phyloP scores from a whole-genome alignment of 2,329 filamentous ascomycete genomes.

The Dactylellina cionopaga region DNA sequence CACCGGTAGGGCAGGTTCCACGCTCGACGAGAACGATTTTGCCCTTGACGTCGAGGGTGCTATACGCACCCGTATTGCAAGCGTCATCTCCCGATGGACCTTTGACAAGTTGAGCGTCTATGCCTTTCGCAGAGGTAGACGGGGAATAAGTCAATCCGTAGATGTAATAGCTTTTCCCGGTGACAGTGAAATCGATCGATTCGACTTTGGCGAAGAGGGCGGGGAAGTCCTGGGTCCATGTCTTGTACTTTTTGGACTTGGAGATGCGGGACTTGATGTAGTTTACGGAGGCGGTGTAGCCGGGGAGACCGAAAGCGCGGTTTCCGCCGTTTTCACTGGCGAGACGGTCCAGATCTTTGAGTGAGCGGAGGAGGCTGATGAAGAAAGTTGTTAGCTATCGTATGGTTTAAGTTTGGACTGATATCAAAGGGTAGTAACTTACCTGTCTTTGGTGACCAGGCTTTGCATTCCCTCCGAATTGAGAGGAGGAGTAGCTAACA shows the following conservation, averaged over 20 bases:
- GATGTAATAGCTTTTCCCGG: slow-evolving; percentile 60
- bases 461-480: slow-evolving; percentile 61
- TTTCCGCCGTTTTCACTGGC: slow-evolving; percentile 69
- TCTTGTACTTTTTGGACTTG: slow-evolving; percentile 56
- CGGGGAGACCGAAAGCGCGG: slow-evolving; percentile 70
- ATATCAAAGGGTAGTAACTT: slow-evolving; percentile 20
- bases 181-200: slow-evolving; percentile 61
- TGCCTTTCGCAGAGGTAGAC: slow-evolving; percentile 63
- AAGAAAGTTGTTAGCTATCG: not conserved
- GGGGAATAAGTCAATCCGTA: slow-evolving; percentile 64
- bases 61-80: slow-evolving; percentile 60
- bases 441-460: slow-evolving; percentile 61
- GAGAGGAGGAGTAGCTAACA: slow-evolving; percentile 22
- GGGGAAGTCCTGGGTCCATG: slow-evolving; percentile 66
- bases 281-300: slow-evolving; percentile 69
- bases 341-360: slow-evolving; percentile 68
- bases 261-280: slow-evolving; percentile 66
- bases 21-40: slow-evolving; percentile 62
- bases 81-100: slow-evolving; percentile 61
- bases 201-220: slow-evolving; percentile 63
- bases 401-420: not conserved
- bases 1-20: slow-evolving; percentile 61
- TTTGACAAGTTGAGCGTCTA: slow-evolving; percentile 62
- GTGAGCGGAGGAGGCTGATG: slow-evolving; percentile 66
- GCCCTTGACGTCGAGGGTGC: slow-evolving; percentile 60